Percentiles rank a stretch among this genome's conserved stretches.
Conservation (phyloP, 495 filamentous ascomycete genomes). For the Xylaria acuta region DNA sequence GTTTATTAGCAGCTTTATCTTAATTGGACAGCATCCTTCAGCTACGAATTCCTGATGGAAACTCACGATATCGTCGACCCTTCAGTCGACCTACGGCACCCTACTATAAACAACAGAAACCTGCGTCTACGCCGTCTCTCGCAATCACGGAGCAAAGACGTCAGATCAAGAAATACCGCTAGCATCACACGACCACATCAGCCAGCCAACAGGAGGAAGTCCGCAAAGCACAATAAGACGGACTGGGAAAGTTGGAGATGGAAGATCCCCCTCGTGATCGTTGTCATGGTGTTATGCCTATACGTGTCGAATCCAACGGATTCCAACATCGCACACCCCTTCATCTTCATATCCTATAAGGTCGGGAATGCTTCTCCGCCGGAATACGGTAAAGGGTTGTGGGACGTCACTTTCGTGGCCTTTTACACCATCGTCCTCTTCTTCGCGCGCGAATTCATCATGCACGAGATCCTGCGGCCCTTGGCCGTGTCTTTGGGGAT, state of each 20-base stretch:
- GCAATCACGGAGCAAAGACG: background rate
- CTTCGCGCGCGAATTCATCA: constrained; percentile 95
- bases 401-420: constrained; percentile 83
- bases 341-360: constrained; percentile 90
- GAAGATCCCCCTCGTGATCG: constrained; percentile 75
- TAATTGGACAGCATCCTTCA: background rate
- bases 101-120: background rate
- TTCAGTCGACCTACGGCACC: background rate
- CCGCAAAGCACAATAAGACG: background rate
- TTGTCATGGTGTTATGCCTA: constrained; percentile 64
- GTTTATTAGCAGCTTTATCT: background rate
- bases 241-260: constrained; percentile 61
- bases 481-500: constrained; percentile 74
- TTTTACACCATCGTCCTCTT: constrained; percentile 90
- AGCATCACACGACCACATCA: background rate
- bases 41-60: background rate
- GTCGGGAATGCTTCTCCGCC: constrained; percentile 62
- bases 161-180: background rate
- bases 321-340: constrained; percentile 79
- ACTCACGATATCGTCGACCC: background rate
- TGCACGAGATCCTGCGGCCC: constrained; percentile 86
- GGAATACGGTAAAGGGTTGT: constrained; percentile 81
- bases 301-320: constrained; percentile 79
- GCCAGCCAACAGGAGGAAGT: background rate
- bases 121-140: background rate